These are phyloP conservation scores for Graphilbum ipis-grandicollis DNA, from an alignment of 2,329 filamentous ascomycete species.

Conservation along the genomic window DNA sequence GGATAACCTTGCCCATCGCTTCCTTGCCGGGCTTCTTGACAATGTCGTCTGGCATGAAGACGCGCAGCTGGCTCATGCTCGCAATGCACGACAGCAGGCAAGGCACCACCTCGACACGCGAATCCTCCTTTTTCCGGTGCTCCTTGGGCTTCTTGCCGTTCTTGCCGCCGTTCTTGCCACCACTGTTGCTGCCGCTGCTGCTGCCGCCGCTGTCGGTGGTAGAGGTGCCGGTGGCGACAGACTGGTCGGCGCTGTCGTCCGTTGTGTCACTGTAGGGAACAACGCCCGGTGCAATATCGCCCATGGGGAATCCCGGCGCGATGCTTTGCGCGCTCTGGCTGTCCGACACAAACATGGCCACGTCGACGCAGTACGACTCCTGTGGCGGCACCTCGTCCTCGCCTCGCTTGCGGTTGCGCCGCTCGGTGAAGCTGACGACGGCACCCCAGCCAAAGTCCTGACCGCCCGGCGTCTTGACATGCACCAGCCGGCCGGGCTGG, in stretches of 20 bases:
- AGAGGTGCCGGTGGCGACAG: too few species aligned
- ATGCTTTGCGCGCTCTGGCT: slow-evolving; percentile 28
- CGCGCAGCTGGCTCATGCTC: slow-evolving; percentile 63
- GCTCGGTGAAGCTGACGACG: slow-evolving; percentile 54
- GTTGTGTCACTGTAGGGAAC: slow-evolving; percentile 39
- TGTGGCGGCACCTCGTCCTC: slow-evolving; percentile 55
- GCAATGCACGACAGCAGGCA: slow-evolving; percentile 76
- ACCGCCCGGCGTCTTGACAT: slow-evolving; percentile 58
- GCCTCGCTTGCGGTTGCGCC: slow-evolving; percentile 44
- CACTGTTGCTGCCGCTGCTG: background rate
- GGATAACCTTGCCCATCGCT: slow-evolving; percentile 50
- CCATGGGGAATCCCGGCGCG: slow-evolving; percentile 16
- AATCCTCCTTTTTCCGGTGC: slow-evolving; percentile 3
- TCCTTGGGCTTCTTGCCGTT: background rate
- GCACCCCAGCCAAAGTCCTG: slow-evolving; percentile 91
- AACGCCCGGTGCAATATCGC: slow-evolving; percentile 46
- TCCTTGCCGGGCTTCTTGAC: slow-evolving; percentile 46
- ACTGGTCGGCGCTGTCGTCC: too few species aligned
- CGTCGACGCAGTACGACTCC: slow-evolving; percentile 67
- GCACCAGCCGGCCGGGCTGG: slow-evolving; percentile 72
- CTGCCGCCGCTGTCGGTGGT: slow-evolving; percentile 30
- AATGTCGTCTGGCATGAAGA: slow-evolving; percentile 69
- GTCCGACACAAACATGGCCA: slow-evolving; percentile 45
- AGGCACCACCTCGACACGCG: slow-evolving; percentile 65
- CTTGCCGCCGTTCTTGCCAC: background rate